Base-by-base conservation (phyloP, 2,329 filamentous ascomycete genomes). In the Xylaria sp. region DNA sequence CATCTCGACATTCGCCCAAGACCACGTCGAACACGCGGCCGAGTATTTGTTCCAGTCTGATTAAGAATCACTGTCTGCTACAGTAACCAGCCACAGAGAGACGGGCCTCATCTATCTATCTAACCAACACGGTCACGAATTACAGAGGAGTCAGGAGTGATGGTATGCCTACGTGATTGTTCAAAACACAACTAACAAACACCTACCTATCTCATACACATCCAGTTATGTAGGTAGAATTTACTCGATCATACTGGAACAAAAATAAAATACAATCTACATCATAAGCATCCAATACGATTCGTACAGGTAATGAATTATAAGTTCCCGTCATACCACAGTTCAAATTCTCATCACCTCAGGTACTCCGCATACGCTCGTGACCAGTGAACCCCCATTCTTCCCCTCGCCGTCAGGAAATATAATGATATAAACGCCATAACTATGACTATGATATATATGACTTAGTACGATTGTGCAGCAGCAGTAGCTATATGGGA, bases 1-100 rank as follows among this genome's bases (percentile, higher is more conserved):
- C 82, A 97, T 99, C 85, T 91, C 94, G 42, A 90, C 89, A 17
- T 99, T 99, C 79, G 88, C 91, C 51, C 91, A 93, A 77, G 94
- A 98, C 75, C 96, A 99, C 81, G 87, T 98, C 74, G 90, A 93
- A 76, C 93, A 97, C 82, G 94, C 94, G 68, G 95, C 94, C 73
- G 97, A 96, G 85, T 90, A 93, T 79, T 83, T 97, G 65, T 84
- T 88, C 75, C 74, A 44, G 23, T 11, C 42, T 23, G 42, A 23
- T 4, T 15, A 63, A 9, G 53, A n/a, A 44, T 53, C 54, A 31
- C 58, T 15, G 56, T 58, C 46, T 10, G 46, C 20, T 2, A 49
- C 23, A 26, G 15, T 11, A 3, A 11, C 20, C 6, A 48, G 9
- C n/a, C 9, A 11, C 44, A 23, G 13, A 49, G 13, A 49, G 7